These are phyloP conservation scores for Paralagenidium karlingii DNA, from an alignment of 352 stramenopile genomes.

Conservation along the genomic window DNA sequence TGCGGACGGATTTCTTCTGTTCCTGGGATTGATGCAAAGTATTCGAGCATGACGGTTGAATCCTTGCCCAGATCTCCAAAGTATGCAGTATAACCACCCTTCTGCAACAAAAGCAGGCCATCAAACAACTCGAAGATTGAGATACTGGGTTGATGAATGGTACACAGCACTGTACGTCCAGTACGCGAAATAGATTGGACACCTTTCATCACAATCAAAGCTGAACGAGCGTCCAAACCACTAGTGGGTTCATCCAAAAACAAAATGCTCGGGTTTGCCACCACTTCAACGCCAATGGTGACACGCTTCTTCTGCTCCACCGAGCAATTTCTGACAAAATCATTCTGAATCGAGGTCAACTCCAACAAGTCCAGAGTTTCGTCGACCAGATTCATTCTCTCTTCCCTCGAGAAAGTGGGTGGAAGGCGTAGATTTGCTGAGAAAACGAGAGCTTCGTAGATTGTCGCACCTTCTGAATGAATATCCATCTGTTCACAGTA, in stretches of 20 bases:
- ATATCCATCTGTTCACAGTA: constrained; percentile 91
- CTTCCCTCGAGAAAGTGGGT: constrained; percentile 16
- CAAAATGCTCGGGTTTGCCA: constrained; percentile 87
- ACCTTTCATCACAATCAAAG: constrained; percentile 77
- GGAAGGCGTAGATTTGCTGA: constrained; percentile 79
- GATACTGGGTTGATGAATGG: constrained; percentile 78
- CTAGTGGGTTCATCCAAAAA: constrained; percentile 90
- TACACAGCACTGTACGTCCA: constrained; percentile 83
- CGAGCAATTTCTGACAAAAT: constrained; percentile 56
- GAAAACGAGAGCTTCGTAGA: constrained; percentile 86
- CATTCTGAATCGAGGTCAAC: constrained; percentile 17
- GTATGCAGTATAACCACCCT: constrained; percentile 43
- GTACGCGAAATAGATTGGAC: constrained; percentile 77
- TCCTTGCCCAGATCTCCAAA: constrained; percentile 82
- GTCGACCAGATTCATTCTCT: constrained; percentile 35
- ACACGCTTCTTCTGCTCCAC: constrained; percentile 89
- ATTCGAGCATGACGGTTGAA: constrained; percentile 71
- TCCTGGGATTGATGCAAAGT: constrained; percentile 71
- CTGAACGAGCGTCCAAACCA: constrained; percentile 76
- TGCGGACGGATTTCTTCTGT: constrained; percentile 47
- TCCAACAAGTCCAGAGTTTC: constrained; percentile 46
- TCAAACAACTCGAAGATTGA: constrained; percentile 91
- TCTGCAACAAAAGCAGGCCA: constrained; percentile 71
- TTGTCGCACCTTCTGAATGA: constrained; percentile 69
- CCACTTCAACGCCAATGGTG: constrained; percentile 86